phyloP scores from a whole-genome alignment of 495 filamentous ascomycete species.

The Rostrohypoxylon terebratum region DNA sequence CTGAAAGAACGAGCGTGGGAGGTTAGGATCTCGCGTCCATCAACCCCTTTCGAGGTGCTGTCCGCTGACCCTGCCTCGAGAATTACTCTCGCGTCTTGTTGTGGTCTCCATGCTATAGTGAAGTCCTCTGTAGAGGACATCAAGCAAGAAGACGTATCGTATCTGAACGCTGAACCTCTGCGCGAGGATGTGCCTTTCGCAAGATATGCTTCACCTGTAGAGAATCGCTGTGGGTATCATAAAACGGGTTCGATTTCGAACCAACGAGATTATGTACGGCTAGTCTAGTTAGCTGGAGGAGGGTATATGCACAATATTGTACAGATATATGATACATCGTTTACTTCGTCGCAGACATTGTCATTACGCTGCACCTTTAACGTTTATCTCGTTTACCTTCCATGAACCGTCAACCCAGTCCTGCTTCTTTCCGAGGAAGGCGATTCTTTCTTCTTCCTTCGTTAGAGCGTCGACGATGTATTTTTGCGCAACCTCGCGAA shows the following conservation, averaged over 20 bases:
- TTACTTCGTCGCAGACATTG: constrained; percentile 2
- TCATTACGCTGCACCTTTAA: constrained; percentile 53
- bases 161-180: constrained; percentile 56
- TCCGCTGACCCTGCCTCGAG: constrained; percentile 42
- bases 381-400: constrained; percentile 64
- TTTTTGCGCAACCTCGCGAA: constrained; percentile 81
- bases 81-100: constrained; percentile 60
- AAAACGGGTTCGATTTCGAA: not conserved
- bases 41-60: constrained; percentile 30
- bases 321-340: constrained; percentile 48
- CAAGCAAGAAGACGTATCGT: constrained; percentile 65
- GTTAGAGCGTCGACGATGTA: constrained; percentile 80
- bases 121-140: constrained; percentile 26
- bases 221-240: not conserved
- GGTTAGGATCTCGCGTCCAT: constrained; percentile 33
- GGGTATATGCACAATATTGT: constrained; percentile 59
- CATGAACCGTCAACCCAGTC: constrained; percentile 73
- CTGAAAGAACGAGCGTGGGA: constrained; percentile 63
- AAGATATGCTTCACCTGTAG: not conserved
- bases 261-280: constrained; percentile 24
- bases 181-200: not conserved
- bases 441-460: constrained; percentile 64
- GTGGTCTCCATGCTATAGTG: constrained; percentile 62
- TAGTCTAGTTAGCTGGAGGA: constrained; percentile 49
- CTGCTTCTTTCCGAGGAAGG: constrained; percentile 86